Percentiles rank a stretch among this genome's conserved stretches.
These are phyloP conservation scores for Castanea crenata DNA, from an alignment of 306 rosid species.

Conservation along the genomic window DNA sequence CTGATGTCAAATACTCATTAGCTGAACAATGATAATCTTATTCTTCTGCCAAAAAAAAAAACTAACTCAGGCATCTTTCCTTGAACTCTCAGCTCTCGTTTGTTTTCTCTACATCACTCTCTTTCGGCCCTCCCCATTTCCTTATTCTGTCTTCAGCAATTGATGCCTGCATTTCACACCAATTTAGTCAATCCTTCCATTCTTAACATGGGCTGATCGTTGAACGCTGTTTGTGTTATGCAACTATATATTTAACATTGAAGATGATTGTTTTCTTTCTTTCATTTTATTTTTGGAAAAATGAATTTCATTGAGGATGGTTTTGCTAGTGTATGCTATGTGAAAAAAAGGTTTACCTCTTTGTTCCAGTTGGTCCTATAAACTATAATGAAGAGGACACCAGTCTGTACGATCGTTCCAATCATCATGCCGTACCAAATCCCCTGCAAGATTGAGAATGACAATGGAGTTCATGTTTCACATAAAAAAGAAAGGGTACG, in stretches of 20 bases:
- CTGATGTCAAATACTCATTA: neutral
- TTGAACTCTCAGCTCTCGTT: neutral
- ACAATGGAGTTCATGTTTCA: neutral
- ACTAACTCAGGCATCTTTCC: neutral
- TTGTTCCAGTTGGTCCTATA: constrained; percentile 67
- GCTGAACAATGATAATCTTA: neutral
- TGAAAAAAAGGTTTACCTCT: constrained; percentile 43
- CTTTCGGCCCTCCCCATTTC: constrained; percentile 41
- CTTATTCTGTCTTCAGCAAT: constrained; percentile 47
- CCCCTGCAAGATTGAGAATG: constrained; percentile 41
- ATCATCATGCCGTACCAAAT: constrained; percentile 71
- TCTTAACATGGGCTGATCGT: too few species aligned
- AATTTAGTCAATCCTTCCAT: neutral
- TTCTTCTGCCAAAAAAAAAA: neutral
- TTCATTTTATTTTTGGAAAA: too few species aligned
- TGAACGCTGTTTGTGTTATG: neutral
- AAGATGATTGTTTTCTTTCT: neutral
- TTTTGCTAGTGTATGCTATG: neutral
- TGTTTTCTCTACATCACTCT: neutral
- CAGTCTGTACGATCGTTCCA: constrained; percentile 70
- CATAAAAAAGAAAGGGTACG: too few species aligned
- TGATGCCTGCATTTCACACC: constrained; percentile 37
- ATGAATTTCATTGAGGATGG: too few species aligned
- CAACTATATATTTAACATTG: neutral
- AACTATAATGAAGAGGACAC: constrained; percentile 50